Conservation (phyloP, 177 flowering plant genomes). For the Vitis hybrid region DNA sequence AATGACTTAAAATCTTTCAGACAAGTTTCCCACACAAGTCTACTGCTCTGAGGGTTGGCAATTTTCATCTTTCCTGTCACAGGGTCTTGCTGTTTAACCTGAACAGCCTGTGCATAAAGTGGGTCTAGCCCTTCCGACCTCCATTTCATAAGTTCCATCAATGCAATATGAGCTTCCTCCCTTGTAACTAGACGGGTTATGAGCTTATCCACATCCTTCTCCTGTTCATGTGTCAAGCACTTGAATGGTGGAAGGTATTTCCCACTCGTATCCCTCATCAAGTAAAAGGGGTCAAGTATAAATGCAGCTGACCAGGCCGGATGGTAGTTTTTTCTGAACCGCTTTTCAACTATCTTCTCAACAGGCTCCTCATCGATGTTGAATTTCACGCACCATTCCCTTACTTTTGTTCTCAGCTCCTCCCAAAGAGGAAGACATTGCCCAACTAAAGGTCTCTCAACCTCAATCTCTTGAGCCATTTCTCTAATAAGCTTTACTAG, state of each 20-base stretch:
- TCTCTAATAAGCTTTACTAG: conserved; percentile 52
- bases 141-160: conserved; percentile 95
- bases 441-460: conserved; percentile 33
- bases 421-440: conserved; percentile 38
- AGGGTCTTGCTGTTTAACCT: conserved; percentile 69
- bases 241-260: conserved; percentile 94
- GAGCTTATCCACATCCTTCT: conserved; percentile 80
- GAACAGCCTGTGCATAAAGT: conserved; percentile 85
- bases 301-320: conserved; percentile 92
- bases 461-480: conserved; percentile 48
- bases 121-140: conserved; percentile 90
- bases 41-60: conserved; percentile 83
- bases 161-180: conserved; percentile 77
- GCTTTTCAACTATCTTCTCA: conserved; percentile 27
- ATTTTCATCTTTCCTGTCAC: conserved; percentile 79
- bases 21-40: conserved; percentile 87
- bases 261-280: conserved; percentile 65
- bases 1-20: conserved; percentile 66
- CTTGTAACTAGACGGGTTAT: conserved; percentile 65
- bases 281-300: conserved; percentile 73
- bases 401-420: conserved; percentile 30
- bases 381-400: conserved; percentile 32
- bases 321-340: conserved; percentile 51
- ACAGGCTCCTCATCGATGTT: conserved; percentile 20
- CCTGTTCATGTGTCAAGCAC: conserved; percentile 70